phyloP scores from a whole-genome alignment of 768 basidiomycete species.

The Symmetrospora coprosmae region DNA sequence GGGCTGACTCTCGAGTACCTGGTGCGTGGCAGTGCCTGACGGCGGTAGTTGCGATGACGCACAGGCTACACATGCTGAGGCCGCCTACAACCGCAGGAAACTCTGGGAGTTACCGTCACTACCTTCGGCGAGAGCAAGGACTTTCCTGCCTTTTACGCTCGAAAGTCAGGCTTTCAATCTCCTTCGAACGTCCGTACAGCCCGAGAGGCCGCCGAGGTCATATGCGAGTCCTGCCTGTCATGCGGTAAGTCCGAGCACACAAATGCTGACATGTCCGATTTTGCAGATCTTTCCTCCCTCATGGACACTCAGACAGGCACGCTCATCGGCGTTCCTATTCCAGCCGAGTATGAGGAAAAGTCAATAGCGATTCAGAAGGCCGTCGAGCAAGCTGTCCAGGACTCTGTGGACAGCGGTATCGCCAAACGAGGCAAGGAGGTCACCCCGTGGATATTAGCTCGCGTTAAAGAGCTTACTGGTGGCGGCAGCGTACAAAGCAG shows the following conservation, averaged over 20 bases:
- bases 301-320: slow-evolving; percentile 62
- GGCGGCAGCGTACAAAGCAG: slow-evolving; percentile 61
- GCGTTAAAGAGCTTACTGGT: slow-evolving; percentile 64
- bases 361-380: slow-evolving; percentile 58
- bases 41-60: background rate
- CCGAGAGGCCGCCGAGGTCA: slow-evolving; percentile 53
- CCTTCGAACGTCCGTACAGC: slow-evolving; percentile 64
- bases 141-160: slow-evolving; percentile 89
- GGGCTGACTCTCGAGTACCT: slow-evolving; percentile 46
- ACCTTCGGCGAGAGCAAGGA: slow-evolving; percentile 59
- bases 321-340: slow-evolving; percentile 80
- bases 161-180: slow-evolving; percentile 66
- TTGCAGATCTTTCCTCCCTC: slow-evolving; percentile 12
- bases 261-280: background rate
- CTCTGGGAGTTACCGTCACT: slow-evolving; percentile 79
- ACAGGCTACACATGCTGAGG: background rate
- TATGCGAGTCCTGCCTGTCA: slow-evolving; percentile 45
- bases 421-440: slow-evolving; percentile 71
- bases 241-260: background rate
- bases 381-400: slow-evolving; percentile 68
- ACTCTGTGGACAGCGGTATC: slow-evolving; percentile 68
- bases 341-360: slow-evolving; percentile 52
- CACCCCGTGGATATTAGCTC: slow-evolving; percentile 81
- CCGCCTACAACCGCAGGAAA: slow-evolving; percentile 51
- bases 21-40: slow-evolving; percentile 31